These are phyloP conservation scores for Spergularia bocconei DNA, from an alignment of 148 eudicot species.

Conservation along the genomic window DNA sequence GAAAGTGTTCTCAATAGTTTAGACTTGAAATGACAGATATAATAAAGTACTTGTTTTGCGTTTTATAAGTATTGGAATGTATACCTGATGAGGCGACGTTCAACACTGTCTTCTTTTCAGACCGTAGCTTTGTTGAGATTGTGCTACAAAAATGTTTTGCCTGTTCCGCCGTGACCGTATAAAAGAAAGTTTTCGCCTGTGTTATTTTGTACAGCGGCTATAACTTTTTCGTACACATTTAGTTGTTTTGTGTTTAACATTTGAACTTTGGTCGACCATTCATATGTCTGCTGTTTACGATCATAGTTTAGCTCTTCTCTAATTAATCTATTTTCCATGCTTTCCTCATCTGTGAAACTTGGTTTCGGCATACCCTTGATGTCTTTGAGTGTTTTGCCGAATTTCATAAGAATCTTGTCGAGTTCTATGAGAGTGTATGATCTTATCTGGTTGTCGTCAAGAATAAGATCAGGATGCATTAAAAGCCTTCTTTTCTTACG, in stretches of 20 bases:
- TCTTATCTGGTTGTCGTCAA: neutral
- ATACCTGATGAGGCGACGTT: conserved; percentile 7
- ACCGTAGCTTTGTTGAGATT: neutral
- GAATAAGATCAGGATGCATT: neutral
- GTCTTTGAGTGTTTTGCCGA: neutral
- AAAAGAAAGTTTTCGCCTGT: neutral
- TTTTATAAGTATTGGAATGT: too few species aligned
- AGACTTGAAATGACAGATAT: too few species aligned
- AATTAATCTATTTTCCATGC: neutral
- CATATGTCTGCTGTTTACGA: neutral
- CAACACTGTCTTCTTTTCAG: neutral
- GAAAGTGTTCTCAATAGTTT: too few species aligned
- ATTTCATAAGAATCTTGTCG: neutral
- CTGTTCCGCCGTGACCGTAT: conserved; percentile 10
- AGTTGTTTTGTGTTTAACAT: neutral
- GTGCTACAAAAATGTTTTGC: conserved; percentile 10
- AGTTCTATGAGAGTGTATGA: conserved; percentile 6
- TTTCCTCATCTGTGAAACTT: neutral
- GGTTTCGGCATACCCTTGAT: conserved; percentile 6
- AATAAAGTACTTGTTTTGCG: too few species aligned
- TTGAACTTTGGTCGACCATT: neutral
- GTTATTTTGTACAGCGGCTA: neutral
- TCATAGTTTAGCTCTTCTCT: neutral
- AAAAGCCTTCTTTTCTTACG: neutral
- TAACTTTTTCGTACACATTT: neutral